phyloP scores from a whole-genome alignment of 371 early-diverging fungal species.

The Mucor irregularis region DNA sequence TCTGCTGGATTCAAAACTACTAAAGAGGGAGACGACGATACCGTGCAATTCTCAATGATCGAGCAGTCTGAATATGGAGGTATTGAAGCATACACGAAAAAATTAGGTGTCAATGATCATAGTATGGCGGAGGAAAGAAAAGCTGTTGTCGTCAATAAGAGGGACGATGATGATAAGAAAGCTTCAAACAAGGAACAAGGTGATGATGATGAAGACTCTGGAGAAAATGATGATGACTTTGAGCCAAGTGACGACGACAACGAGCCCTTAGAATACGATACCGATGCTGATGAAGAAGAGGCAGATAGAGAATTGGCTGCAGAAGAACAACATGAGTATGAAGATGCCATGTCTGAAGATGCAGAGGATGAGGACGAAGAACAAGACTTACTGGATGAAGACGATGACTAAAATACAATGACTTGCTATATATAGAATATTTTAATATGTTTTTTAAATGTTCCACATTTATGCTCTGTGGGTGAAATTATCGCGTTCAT shows the following conservation, averaged over 20 bases:
- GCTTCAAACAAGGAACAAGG: background rate
- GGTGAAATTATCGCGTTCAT: background rate
- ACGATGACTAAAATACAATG: conserved; percentile 16
- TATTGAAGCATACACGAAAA: conserved; percentile 50
- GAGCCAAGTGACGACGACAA: conserved; percentile 42
- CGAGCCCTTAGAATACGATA: conserved; percentile 46
- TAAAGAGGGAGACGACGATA: conserved; percentile 26
- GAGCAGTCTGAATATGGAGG: conserved; percentile 53
- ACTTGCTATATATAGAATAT: background rate
- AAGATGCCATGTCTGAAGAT: conserved; percentile 4
- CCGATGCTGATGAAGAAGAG: conserved; percentile 30
- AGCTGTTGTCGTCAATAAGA: conserved; percentile 14
- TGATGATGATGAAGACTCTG: conserved; percentile 25
- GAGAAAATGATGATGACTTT: conserved; percentile 39
- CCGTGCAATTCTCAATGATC: conserved; percentile 56
- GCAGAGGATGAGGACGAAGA: conserved; percentile 11
- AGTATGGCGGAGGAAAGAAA: conserved; percentile 46
- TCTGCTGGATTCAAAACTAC: conserved; percentile 6
- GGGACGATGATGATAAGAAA: conserved; percentile 2
- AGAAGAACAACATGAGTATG: conserved; percentile 10
- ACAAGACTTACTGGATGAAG: conserved; percentile 16
- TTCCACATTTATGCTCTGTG: background rate
- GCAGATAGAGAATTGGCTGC: conserved; percentile 7
- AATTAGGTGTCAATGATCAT: conserved; percentile 36
- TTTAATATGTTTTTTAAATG: background rate